phyloP scores from a whole-genome alignment of 2,329 filamentous ascomycete genomes.

The Cladosporium sp. region DNA sequence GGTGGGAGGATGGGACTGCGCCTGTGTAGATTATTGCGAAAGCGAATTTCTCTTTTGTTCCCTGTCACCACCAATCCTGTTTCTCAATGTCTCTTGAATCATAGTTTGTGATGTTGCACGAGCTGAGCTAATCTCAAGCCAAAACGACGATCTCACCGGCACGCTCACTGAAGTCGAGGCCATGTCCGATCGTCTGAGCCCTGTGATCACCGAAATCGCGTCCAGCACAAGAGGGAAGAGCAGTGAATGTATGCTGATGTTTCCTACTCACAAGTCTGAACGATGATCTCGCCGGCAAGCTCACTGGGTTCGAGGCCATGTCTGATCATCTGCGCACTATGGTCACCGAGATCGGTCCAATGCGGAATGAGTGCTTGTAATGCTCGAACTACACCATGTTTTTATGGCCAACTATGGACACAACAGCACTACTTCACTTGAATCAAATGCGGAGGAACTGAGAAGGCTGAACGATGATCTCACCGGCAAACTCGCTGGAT shows the following conservation, averaged over 20 bases:
- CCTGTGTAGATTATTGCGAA: slow-evolving; percentile 23
- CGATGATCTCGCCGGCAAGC: background rate
- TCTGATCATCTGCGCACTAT: background rate
- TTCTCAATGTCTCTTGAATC: background rate
- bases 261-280: background rate
- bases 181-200: background rate
- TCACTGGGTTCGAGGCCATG: background rate
- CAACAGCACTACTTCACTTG: too few relatives aligned
- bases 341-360: too few relatives aligned
- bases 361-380: too few relatives aligned
- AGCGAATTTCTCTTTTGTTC: slow-evolving; percentile 23
- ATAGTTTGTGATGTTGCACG: background rate
- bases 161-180: background rate
- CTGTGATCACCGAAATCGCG: too few relatives aligned
- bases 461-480: background rate
- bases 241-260: too few relatives aligned
- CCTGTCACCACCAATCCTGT: background rate
- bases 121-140: too few relatives aligned
- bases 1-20: slow-evolving; percentile 12
- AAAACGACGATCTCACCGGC: background rate
- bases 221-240: too few relatives aligned
- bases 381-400: too few relatives aligned
- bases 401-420: too few relatives aligned
- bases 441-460: too few relatives aligned
- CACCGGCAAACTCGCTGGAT: background rate